phyloP scores from a whole-genome alignment of 257 asterid species.

The Ballota nigra region DNA sequence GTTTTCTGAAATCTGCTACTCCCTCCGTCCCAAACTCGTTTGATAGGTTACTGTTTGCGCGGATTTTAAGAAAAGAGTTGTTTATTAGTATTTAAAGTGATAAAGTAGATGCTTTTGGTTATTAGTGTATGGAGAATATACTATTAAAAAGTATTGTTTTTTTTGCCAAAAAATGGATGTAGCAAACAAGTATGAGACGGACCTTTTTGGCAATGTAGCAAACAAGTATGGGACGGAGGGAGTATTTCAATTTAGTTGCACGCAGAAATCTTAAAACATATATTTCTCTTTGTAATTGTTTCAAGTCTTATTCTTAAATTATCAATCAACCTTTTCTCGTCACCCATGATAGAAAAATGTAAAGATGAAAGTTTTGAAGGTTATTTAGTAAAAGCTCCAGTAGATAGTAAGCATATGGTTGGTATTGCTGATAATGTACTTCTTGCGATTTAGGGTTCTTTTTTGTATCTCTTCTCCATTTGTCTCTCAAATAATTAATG shows the following conservation, averaged over 20 bases:
- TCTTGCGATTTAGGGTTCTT: not conserved
- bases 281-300: constrained; percentile 1
- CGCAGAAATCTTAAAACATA: not conserved
- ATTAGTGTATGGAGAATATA: too few species aligned
- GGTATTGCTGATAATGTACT: not conserved
- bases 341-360: not conserved
- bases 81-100: too few species aligned
- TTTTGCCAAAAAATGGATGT: too few species aligned
- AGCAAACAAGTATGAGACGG: too few species aligned
- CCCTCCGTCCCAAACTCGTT: too few species aligned
- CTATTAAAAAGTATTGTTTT: too few species aligned
- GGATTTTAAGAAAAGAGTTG: too few species aligned
- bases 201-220: too few species aligned
- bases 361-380: not conserved
- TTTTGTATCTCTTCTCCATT: not conserved
- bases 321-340: not conserved
- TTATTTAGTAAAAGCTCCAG: not conserved
- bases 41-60: too few species aligned
- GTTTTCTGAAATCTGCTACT: not conserved
- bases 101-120: too few species aligned
- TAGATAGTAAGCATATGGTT: not conserved
- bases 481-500: not conserved
- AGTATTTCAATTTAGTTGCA: not conserved
- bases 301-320: not conserved
- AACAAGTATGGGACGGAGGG: too few species aligned